A percentile compares a stretch with the other conserved stretches of the same genome.
Evolutionary conservation across 108 stramenopile species (phyloP).

Genomic region (Nitzschia inconspicua): DNA sequence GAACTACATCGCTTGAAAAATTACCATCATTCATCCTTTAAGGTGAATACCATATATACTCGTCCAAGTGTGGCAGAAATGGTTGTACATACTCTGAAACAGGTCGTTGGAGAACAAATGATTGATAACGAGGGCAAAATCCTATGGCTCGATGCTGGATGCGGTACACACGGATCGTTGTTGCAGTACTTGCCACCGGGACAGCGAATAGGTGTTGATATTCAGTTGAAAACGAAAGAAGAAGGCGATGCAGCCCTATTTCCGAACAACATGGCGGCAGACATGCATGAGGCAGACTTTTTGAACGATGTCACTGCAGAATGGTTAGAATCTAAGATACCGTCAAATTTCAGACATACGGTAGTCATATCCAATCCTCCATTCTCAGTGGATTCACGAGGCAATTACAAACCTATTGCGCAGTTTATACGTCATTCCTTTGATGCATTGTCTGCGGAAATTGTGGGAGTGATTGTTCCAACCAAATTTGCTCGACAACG

Average conservation of each 20-base stretch:
- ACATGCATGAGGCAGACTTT: conserved; percentile 19
- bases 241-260: background rate
- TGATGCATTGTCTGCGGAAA: conserved; percentile 13
- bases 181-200: conserved; percentile 24
- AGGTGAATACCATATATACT: conserved; percentile 46
- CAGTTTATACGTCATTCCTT: conserved; percentile 38
- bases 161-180: conserved; percentile 37
- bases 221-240: conserved; percentile 1
- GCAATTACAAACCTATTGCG: conserved; percentile 34
- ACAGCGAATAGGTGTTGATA: conserved; percentile 35
- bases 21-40: no score
- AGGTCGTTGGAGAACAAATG: conserved; percentile 15
- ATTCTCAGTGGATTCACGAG: conserved; percentile 29
- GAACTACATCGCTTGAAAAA: no score
- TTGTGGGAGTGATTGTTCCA: conserved; percentile 35
- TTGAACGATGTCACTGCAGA: conserved; percentile 10
- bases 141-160: conserved; percentile 46
- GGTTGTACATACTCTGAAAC: conserved; percentile 17
- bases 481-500: conserved; percentile 33
- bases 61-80: conserved; percentile 15
- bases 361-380: conserved; percentile 46
- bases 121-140: background rate
- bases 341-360: conserved; percentile 3
- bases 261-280: background rate
- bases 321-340: conserved; percentile 1